Base-by-base conservation (phyloP, 352 stramenopile genomes). In the Globisporangium recalcitrans region DNA sequence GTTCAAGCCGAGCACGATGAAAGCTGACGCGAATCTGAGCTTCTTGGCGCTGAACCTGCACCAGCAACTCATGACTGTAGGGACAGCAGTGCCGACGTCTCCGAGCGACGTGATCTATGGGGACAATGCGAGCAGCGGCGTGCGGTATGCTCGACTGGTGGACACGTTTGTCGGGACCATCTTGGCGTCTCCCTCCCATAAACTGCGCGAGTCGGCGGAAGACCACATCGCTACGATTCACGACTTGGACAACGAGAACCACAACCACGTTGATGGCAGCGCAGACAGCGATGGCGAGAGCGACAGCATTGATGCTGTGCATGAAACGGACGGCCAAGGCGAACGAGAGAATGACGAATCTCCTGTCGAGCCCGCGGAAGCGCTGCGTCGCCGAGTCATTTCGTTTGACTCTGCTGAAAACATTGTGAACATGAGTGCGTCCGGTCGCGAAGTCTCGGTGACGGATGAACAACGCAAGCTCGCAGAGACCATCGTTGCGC, bases 1-100 rank as follows among this genome's bases (percentile, higher is more conserved):
- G 14, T 95, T 95, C 49, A 95, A 95, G 63, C 86, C 86, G 8
- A 92, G 82, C 59, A 95, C 86, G 2, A 93, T 91, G 79, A 95
- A 95, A 74, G 83, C 82, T 10, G 82, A 95, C 67, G 71, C 80
- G 0, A 74, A 80, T 38, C 66, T 95, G 22, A 75, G 84, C 48
- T 95, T 92, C 49, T 52, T 95, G 22, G 80, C 84, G 2, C 47
- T 95, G n/a, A 95, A 95, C 36, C 66, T 95, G 38, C 86, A 95
- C 61, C 82, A 91, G 47, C 86, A 95, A 46, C 71, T 93, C 48
- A 75, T 95, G 63, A 91, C 82, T 3, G 78, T 95, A 4, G 82
- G 84, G 13, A 82, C 79, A 46, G 82, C 80, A n/a, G 72, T 84
- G 3, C 77, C 80, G 4, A 87, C 82, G n/a, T 84, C 74, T 27